phyloP scores from a whole-genome alignment of 331 rosid genomes.

The Dryas integrifolia region DNA sequence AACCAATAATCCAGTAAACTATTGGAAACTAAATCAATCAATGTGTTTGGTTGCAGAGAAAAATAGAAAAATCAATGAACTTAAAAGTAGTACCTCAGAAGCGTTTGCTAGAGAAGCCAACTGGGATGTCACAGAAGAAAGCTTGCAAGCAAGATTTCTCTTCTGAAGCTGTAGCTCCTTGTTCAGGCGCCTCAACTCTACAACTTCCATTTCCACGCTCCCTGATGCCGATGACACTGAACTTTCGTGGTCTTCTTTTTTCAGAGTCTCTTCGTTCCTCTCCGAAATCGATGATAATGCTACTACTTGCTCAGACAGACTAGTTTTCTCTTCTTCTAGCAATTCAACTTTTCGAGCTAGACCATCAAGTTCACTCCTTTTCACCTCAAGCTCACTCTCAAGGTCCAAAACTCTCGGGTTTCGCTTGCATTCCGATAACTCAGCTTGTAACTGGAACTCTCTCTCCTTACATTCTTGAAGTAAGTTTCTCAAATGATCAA shows the following conservation, averaged over 20 bases:
- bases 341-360: conserved; percentile 44
- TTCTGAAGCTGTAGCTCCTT: conserved; percentile 95
- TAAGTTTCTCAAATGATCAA: conserved; percentile 78
- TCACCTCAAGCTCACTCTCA: conserved; percentile 45
- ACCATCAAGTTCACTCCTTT: conserved; percentile 47
- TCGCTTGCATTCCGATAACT: conserved; percentile 57
- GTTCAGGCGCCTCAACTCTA: conserved; percentile 82
- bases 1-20: background rate
- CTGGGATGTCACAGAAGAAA: conserved; percentile 66
- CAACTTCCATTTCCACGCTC: conserved; percentile 75
- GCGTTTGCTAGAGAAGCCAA: conserved; percentile 52
- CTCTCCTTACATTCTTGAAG: conserved; percentile 81
- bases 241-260: conserved; percentile 35
- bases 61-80: background rate
- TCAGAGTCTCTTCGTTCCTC: conserved; percentile 39
- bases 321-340: conserved; percentile 61
- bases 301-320: conserved; percentile 53
- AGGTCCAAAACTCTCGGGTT: conserved; percentile 41
- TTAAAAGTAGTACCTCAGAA: conserved; percentile 53
- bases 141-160: conserved; percentile 73
- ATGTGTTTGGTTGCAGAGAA: conserved; percentile 1
- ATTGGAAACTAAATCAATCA: background rate
- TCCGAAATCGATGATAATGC: conserved; percentile 36
- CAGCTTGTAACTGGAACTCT: conserved; percentile 76
- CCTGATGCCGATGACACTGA: conserved; percentile 18